Evolutionary conservation across 768 basidiomycete species (phyloP).

Genomic region (Dentipellis sp.): DNA sequence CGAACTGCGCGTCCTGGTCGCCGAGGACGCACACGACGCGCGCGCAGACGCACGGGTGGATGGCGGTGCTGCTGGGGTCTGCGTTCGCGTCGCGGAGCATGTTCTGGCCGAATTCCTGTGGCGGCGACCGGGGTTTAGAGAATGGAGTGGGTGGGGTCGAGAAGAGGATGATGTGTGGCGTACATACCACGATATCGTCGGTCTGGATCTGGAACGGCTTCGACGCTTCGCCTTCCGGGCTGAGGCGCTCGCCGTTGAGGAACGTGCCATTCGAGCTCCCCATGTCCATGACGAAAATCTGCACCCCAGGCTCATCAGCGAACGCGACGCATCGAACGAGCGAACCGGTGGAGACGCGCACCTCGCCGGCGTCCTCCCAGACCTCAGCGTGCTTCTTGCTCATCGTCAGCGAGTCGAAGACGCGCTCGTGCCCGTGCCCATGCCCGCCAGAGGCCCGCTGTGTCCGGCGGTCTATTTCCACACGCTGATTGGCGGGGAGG

Average conservation of each 20-base stretch:
- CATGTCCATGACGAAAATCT: slow-evolving; percentile 98
- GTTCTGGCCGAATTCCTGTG: slow-evolving; percentile 96
- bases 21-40: slow-evolving; percentile 84
- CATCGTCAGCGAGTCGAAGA: slow-evolving; percentile 93
- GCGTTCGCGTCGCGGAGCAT: slow-evolving; percentile 98
- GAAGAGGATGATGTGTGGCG: no score
- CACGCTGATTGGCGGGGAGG: slow-evolving; percentile 55
- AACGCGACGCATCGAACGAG: slow-evolving; percentile 8
- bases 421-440: slow-evolving; percentile 90
- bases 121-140: not conserved
- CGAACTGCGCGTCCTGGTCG: slow-evolving; percentile 75
- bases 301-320: slow-evolving; percentile 8
- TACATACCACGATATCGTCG: slow-evolving; percentile 89
- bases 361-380: slow-evolving; percentile 91
- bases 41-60: slow-evolving; percentile 97
- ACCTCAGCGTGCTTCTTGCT: slow-evolving; percentile 95
- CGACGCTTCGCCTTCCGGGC: slow-evolving; percentile 81
- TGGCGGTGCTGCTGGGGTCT: slow-evolving; percentile 94
- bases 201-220: slow-evolving; percentile 91
- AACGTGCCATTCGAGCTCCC: slow-evolving; percentile 98
- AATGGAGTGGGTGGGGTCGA: no score
- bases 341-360: slow-evolving; percentile 26
- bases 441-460: slow-evolving; percentile 93
- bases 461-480: slow-evolving; percentile 93
- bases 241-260: slow-evolving; percentile 91